phyloP scores from a whole-genome alignment of 805 yeast genomes.

The Yamadazyma laniorum region DNA sequence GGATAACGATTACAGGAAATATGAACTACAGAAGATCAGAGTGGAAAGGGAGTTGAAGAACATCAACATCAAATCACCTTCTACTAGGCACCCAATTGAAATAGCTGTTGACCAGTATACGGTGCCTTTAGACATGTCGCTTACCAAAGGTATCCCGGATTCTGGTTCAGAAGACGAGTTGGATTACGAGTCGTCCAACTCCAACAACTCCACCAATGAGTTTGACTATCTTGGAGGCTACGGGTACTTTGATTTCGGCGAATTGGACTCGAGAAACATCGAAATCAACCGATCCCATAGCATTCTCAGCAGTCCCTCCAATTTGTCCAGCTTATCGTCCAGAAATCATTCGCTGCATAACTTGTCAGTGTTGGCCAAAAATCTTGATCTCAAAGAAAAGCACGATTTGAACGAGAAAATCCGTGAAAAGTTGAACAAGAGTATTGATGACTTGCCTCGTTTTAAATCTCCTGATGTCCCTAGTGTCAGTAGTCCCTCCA shows the following conservation, averaged over 20 bases:
- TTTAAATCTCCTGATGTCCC: not conserved
- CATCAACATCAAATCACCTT: conserved; percentile 21
- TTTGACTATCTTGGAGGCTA: conserved; percentile 67
- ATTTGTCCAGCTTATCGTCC: conserved; percentile 23
- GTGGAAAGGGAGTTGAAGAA: conserved; percentile 35
- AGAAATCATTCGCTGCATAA: conserved; percentile 32
- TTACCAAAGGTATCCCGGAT: conserved; percentile 4
- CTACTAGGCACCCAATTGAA: conserved; percentile 26
- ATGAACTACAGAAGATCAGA: conserved; percentile 33
- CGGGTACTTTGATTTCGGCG: conserved; percentile 77
- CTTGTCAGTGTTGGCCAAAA: conserved; percentile 14
- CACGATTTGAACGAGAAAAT: conserved; percentile 36
- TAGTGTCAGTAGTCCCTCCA: not conserved
- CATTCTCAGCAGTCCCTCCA: conserved; percentile 24
- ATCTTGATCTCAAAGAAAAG: conserved; percentile 27
- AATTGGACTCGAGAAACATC: conserved; percentile 56
- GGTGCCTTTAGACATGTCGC: conserved; percentile 15
- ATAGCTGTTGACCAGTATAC: conserved; percentile 20
- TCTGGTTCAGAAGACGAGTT: not conserved
- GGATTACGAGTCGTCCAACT: conserved; percentile 2
- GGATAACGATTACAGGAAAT: conserved; percentile 32
- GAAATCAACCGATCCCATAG: conserved; percentile 31
- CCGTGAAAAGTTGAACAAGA: conserved; percentile 32
- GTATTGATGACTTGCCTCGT: conserved; percentile 14
- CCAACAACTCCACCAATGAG: conserved; percentile 8